These are phyloP conservation scores for Aspergillus phoenicis DNA, from an alignment of 2,329 filamentous ascomycete species.

Conservation along the genomic window DNA sequence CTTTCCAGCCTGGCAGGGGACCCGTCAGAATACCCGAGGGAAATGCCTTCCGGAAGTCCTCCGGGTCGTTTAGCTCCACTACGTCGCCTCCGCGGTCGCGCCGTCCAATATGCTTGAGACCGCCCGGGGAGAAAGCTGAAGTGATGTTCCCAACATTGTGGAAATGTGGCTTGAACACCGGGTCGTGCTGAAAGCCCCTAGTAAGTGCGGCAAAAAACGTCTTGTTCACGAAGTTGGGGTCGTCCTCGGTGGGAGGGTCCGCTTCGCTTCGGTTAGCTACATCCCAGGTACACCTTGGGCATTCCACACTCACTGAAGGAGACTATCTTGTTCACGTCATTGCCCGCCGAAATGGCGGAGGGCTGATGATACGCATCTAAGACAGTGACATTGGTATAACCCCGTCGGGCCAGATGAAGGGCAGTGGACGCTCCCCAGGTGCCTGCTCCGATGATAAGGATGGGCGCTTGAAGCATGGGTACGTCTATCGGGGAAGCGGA, in stretches of 20 bases:
- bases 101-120: constrained; percentile 41
- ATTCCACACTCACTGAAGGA: constrained; percentile 24
- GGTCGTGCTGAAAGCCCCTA: constrained; percentile 48
- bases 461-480: constrained; percentile 19
- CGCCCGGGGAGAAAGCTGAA: constrained; percentile 45
- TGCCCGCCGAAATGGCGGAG: constrained; percentile 52
- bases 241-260: constrained; percentile 26
- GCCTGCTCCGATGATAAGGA: constrained; percentile 53
- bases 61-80: constrained; percentile 41
- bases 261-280: constrained; percentile 17
- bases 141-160: constrained; percentile 48
- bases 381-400: constrained; percentile 53
- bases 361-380: constrained; percentile 52
- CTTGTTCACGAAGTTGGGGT: constrained; percentile 30
- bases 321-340: constrained; percentile 55
- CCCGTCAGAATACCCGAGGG: constrained; percentile 55
- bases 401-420: constrained; percentile 54
- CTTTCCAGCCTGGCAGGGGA: constrained; percentile 54
- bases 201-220: constrained; percentile 7
- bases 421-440: constrained; percentile 57
- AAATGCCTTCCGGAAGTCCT: constrained; percentile 55
- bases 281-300: constrained; percentile 9
- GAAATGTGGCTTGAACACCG: constrained; percentile 49
- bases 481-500: background rate
- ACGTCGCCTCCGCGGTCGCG: constrained; percentile 26